A percentile compares a stretch with the other conserved stretches of the same genome.
Conservation (phyloP, 2,329 filamentous ascomycete species). For the Alternaria arborescens region DNA sequence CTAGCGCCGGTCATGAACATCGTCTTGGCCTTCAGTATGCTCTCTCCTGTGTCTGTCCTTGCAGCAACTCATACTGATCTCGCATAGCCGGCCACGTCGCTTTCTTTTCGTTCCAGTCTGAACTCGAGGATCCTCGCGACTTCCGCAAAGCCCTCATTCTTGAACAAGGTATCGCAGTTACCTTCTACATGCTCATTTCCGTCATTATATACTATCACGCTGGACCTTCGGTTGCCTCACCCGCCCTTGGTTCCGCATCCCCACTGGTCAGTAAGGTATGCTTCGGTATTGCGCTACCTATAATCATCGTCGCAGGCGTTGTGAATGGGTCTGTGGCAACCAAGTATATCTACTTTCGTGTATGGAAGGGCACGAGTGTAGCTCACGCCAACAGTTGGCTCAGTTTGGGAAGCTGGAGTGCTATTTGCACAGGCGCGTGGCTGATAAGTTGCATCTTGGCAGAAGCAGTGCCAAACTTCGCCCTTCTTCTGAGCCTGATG, state of each 20-base stretch:
- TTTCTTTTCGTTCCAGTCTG: conserved; percentile 72
- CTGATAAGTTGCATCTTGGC: conserved; percentile 72
- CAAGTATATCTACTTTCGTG: conserved; percentile 71
- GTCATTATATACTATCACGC: conserved; percentile 74
- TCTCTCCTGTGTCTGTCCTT: background rate
- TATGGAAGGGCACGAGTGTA: conserved; percentile 66
- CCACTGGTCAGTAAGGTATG: conserved; percentile 67
- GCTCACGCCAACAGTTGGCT: conserved; percentile 35
- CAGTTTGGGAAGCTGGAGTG: conserved; percentile 62
- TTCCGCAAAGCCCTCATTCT: conserved; percentile 70
- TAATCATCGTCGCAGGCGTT: conserved; percentile 75
- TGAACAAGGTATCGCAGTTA: conserved; percentile 67
- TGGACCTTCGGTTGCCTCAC: conserved; percentile 68
- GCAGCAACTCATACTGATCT: background rate
- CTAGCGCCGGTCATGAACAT: conserved; percentile 64
- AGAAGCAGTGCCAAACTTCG: conserved; percentile 74
- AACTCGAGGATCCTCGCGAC: conserved; percentile 68
- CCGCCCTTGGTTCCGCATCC: conserved; percentile 71
- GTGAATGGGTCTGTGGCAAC: conserved; percentile 73
- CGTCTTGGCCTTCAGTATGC: conserved; percentile 70
- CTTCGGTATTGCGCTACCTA: conserved; percentile 73
- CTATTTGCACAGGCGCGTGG: conserved; percentile 65
- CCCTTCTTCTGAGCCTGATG: conserved; percentile 70
- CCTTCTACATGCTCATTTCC: conserved; percentile 71
- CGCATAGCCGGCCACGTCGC: conserved; percentile 66